A percentile compares a stretch with the other conserved stretches of the same genome.
phyloP scores from a whole-genome alignment of 208 protist species.

The Leishmania major region DNA sequence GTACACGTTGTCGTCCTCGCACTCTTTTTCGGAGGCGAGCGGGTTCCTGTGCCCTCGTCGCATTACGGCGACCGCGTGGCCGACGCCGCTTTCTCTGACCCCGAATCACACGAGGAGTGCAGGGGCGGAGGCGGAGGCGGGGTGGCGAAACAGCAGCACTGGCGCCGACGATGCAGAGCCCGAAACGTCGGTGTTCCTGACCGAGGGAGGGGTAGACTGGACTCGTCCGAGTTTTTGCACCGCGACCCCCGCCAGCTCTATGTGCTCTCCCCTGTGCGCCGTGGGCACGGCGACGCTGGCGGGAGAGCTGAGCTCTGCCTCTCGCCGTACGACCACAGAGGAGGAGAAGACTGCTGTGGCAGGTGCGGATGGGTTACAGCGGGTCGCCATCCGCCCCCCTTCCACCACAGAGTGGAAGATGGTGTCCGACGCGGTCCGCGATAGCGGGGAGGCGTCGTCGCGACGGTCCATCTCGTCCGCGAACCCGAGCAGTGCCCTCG shows the following conservation, averaged over 20 bases:
- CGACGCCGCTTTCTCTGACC: too few relatives aligned
- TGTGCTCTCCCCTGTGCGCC: not conserved
- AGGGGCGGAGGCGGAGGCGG: not conserved
- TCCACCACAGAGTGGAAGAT: not conserved
- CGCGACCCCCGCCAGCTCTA: not conserved
- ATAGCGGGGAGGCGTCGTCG: not conserved
- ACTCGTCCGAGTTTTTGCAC: not conserved
- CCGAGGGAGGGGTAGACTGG: slow-evolving; percentile 8
- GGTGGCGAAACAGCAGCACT: not conserved
- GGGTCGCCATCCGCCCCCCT: not conserved
- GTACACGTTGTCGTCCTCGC: not conserved
- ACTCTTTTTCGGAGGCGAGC: not conserved
- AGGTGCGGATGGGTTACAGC: not conserved
- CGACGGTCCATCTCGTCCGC: not conserved
- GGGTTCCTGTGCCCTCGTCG: not conserved
- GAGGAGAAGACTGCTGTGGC: not conserved
- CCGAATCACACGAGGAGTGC: not conserved
- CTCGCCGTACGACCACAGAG: not conserved
- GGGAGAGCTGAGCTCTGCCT: not conserved
- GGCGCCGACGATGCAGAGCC: not conserved
- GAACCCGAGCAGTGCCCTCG: not conserved
- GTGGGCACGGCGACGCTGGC: not conserved
- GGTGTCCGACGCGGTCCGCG: not conserved
- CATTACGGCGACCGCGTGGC: not conserved
- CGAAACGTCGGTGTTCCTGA: slow-evolving; percentile 20